A percentile compares a stretch with the other conserved stretches of the same genome.
Conservation (phyloP, 352 stramenopile genomes). For the Pythium volutum region DNA sequence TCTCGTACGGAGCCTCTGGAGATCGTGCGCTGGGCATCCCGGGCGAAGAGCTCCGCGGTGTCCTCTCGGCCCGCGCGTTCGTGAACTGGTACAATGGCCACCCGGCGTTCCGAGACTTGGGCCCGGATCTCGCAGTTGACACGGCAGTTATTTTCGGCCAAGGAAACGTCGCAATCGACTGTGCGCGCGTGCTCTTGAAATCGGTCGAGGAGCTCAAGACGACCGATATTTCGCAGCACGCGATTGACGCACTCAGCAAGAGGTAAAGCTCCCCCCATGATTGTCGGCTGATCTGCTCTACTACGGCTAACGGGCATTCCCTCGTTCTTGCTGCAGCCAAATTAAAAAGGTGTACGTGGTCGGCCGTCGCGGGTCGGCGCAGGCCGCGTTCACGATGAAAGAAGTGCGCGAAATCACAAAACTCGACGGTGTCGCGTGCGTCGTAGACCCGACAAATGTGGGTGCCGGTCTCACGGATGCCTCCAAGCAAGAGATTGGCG, state of each 20-base stretch:
- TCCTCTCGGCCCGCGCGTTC: slow-evolving; percentile 92
- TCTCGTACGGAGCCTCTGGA: slow-evolving; percentile 94
- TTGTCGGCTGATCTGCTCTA: too few species aligned
- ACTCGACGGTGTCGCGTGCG: slow-evolving; percentile 69
- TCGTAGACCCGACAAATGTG: slow-evolving; percentile 89
- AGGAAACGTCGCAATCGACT: slow-evolving; percentile 98
- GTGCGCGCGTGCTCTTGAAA: slow-evolving; percentile 94
- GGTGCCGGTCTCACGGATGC: slow-evolving; percentile 77
- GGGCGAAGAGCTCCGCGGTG: slow-evolving; percentile 68
- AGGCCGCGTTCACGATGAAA: slow-evolving; percentile 98
- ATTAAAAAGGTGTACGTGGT: slow-evolving; percentile 89
- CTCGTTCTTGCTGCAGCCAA: slow-evolving; percentile 29
- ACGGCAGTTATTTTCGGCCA: slow-evolving; percentile 96
- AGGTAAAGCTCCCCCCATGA: slow-evolving; percentile 26
- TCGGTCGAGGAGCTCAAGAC: slow-evolving; percentile 77
- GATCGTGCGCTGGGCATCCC: slow-evolving; percentile 87
- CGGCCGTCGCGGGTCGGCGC: slow-evolving; percentile 92
- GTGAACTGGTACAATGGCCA: slow-evolving; percentile 99
- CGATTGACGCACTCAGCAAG: slow-evolving; percentile 80
- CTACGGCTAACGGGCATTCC: neutral
- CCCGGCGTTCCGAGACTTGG: slow-evolving; percentile 89
- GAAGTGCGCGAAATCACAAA: slow-evolving; percentile 91
- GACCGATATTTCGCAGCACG: slow-evolving; percentile 92
- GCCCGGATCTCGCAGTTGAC: slow-evolving; percentile 51
- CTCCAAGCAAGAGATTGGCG: slow-evolving; percentile 87